A percentile compares a stretch with the other conserved stretches of the same genome.
phyloP scores from a whole-genome alignment of 2,329 filamentous ascomycete species.

The Orbilia blumenaviensis region DNA sequence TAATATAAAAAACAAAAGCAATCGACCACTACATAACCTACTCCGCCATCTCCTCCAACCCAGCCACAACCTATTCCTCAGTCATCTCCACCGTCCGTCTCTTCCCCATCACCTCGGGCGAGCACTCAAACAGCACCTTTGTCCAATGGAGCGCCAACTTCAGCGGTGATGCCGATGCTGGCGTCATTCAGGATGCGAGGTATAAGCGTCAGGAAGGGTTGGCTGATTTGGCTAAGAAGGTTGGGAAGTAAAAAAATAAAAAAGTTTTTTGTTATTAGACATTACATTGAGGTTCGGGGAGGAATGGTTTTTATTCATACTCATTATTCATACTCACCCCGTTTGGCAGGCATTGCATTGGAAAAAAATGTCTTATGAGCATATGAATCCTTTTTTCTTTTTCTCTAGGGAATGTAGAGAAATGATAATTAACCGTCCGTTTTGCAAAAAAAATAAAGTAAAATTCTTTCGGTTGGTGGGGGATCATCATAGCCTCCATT shows the following conservation, averaged over 20 bases:
- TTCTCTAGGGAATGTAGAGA: background rate
- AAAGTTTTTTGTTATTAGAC: background rate
- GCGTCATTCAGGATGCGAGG: conserved; percentile 77
- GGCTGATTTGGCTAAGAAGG: conserved; percentile 70
- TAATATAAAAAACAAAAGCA: conserved; percentile 62
- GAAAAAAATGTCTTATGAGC: too few relatives aligned
- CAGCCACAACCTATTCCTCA: conserved; percentile 72
- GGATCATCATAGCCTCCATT: too few relatives aligned
- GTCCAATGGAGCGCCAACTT: conserved; percentile 76
- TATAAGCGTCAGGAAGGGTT: conserved; percentile 79
- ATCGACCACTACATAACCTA: conserved; percentile 81
- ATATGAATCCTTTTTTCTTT: background rate
- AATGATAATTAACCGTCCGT: too few relatives aligned
- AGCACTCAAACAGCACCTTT: conserved; percentile 72
- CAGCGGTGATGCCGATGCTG: conserved; percentile 74
- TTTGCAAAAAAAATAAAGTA: too few relatives aligned
- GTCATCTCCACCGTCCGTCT: conserved; percentile 74
- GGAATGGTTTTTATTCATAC: too few relatives aligned
- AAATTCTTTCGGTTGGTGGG: too few relatives aligned
- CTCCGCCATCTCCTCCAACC: conserved; percentile 73
- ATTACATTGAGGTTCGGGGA: too few relatives aligned
- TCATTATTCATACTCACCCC: too few relatives aligned
- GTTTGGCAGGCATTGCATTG: too few relatives aligned
- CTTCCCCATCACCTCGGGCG: conserved; percentile 73
- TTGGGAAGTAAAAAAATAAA: conserved; percentile 56